Conservation (phyloP, 768 basidiomycete genomes). For the Mycena latifolia region DNA sequence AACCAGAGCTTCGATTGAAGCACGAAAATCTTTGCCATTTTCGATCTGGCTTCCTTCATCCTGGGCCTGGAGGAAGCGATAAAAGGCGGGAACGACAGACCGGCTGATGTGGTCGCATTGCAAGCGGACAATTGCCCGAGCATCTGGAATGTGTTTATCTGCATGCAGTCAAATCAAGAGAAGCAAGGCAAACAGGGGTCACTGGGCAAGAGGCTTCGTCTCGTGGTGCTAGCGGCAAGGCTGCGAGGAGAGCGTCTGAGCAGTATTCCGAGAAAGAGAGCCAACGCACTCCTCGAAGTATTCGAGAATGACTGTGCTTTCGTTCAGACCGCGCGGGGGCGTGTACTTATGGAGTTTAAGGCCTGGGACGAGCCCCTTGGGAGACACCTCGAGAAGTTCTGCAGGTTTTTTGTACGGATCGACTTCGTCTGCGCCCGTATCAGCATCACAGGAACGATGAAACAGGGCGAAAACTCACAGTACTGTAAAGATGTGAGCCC, state of each 20-base stretch:
- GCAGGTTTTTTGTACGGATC: slow-evolving; percentile 87
- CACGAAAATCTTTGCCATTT: slow-evolving; percentile 65
- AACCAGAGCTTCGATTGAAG: slow-evolving; percentile 64
- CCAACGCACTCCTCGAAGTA: slow-evolving; percentile 79
- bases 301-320: slow-evolving; percentile 84
- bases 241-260: slow-evolving; percentile 45
- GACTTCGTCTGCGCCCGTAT: slow-evolving; percentile 69
- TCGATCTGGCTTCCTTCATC: slow-evolving; percentile 64
- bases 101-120: slow-evolving; percentile 79
- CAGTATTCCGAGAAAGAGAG: background rate
- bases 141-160: slow-evolving; percentile 56
- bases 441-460: background rate
- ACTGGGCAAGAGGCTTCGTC: slow-evolving; percentile 67
- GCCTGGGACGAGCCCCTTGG: slow-evolving; percentile 85
- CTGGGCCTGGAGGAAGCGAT: slow-evolving; percentile 81
- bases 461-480: slow-evolving; percentile 41
- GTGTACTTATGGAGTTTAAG: slow-evolving; percentile 64
- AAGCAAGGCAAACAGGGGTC: slow-evolving; percentile 66
- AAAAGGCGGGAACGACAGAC: slow-evolving; percentile 75
- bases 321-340: slow-evolving; percentile 76
- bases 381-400: slow-evolving; percentile 84
- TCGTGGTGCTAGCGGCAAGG: slow-evolving; percentile 61
- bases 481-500: slow-evolving; percentile 47
- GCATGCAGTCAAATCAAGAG: background rate
- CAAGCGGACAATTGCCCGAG: slow-evolving; percentile 74